phyloP scores from a whole-genome alignment of 2,329 filamentous ascomycete species.

The Claviceps purpurea region DNA sequence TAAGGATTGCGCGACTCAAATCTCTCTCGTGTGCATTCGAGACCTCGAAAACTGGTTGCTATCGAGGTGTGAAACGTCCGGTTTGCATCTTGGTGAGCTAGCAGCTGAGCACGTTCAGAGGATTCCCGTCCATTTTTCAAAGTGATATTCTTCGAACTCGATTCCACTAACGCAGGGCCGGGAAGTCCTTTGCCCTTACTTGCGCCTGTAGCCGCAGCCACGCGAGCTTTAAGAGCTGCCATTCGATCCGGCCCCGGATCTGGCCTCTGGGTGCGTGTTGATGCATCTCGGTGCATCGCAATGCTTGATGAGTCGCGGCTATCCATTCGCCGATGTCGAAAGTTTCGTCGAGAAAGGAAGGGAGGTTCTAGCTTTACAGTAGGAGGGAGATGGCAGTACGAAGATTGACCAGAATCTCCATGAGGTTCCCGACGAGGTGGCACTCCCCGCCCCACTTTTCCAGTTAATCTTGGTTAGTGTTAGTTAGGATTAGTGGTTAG shows the following conservation, averaged over 20 bases:
- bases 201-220: conserved; percentile 57
- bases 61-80: conserved; percentile 2
- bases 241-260: conserved; percentile 51
- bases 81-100: neutral
- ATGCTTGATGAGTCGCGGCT: conserved; percentile 36
- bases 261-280: conserved; percentile 40
- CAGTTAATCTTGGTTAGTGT: too few species aligned
- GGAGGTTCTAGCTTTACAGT: too few species aligned
- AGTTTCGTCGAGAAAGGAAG: neutral
- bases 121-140: conserved; percentile 22
- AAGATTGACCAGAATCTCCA: too few species aligned
- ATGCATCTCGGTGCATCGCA: conserved; percentile 41
- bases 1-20: conserved; percentile 57
- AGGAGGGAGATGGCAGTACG: too few species aligned
- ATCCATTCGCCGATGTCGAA: conserved; percentile 26
- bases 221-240: conserved; percentile 66
- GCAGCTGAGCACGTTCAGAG: conserved; percentile 1
- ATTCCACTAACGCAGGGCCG: conserved; percentile 56
- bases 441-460: too few species aligned
- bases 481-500: too few species aligned
- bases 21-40: conserved; percentile 1
- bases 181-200: conserved; percentile 52
- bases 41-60: conserved; percentile 7
- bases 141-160: conserved; percentile 33
- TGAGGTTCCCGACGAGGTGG: too few species aligned